phyloP scores from a whole-genome alignment of 768 basidiomycete genomes.

The Lactarius evosmus region DNA sequence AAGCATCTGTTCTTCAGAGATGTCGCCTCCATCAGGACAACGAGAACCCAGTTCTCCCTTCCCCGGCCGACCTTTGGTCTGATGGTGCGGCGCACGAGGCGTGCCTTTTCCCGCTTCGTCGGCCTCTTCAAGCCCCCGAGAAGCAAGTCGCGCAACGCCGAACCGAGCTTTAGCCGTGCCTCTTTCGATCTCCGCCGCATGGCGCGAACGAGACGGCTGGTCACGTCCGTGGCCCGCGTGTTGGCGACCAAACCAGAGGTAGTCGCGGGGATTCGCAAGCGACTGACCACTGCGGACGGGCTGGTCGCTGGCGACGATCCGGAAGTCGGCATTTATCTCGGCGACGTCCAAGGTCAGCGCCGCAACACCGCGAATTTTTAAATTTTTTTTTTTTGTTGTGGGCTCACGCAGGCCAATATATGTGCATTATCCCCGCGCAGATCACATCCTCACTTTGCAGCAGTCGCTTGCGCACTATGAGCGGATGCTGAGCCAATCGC shows the following conservation, averaged over 20 bases:
- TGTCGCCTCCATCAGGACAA: slow-evolving; percentile 11
- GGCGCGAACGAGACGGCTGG: slow-evolving; percentile 71
- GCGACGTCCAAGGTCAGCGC: slow-evolving; percentile 79
- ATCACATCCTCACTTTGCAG: slow-evolving; percentile 87
- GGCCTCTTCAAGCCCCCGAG: neutral
- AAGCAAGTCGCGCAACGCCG: slow-evolving; percentile 1
- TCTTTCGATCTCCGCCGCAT: slow-evolving; percentile 66
- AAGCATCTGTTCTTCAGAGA: slow-evolving; percentile 15
- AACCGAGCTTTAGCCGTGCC: slow-evolving; percentile 34
- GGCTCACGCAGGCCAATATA: slow-evolving; percentile 7
- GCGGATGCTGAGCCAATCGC: slow-evolving; percentile 81
- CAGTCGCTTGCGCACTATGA: slow-evolving; percentile 84
- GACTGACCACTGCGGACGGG: slow-evolving; percentile 48
- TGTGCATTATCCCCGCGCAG: slow-evolving; percentile 38
- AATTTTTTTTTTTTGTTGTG: no score
- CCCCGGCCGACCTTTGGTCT: slow-evolving; percentile 33
- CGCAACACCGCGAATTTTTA: neutral
- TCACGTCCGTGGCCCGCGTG: slow-evolving; percentile 73
- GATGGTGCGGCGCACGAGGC: slow-evolving; percentile 38
- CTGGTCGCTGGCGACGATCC: slow-evolving; percentile 46
- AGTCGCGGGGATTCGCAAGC: slow-evolving; percentile 72
- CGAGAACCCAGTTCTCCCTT: slow-evolving; percentile 29
- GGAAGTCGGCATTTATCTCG: slow-evolving; percentile 83
- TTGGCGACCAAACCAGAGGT: slow-evolving; percentile 82
- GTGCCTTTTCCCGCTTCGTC: slow-evolving; percentile 30